Base-by-base conservation (phyloP, 1,139 yeast species). In the Debaryomyces subglobosus region DNA sequence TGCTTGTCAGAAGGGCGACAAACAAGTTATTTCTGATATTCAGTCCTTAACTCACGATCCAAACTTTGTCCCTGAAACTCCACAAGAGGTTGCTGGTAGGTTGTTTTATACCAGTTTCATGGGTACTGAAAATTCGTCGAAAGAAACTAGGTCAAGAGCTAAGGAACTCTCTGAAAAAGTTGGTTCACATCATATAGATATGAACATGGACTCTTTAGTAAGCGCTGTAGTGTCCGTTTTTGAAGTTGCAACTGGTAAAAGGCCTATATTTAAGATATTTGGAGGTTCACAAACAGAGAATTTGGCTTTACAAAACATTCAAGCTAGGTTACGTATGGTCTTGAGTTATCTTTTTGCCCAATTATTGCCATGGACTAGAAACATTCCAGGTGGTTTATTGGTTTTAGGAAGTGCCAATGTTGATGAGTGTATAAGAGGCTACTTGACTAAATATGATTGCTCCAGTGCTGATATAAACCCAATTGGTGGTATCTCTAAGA, bases 391-490 rank as follows among this genome's bases (percentile, higher is more conserved):
- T 4, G 97, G 98, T 0, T 70, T 94, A 45, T 74, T 94, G 39
- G 99, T 94, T 7, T 75, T 94, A 48, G 99, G 99, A 1, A 86
- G 96, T 63, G 97, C 99, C 6, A 94, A 94, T 64, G 99, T 94
- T n/a, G 99, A 94, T 66, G 99, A 94, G 65, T 90, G 96, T 59
- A 72, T 94, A 53, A 78, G 99, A 54, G 99, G 99, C 0, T 94
- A 94, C 62, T 77, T 95, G 62, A 94, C 99, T 12, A 94, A 94
- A 65, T 94, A 94, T 66, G 99, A 94, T 67, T 91, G 97, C 65
- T 91, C 97, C 12, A 86, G 96, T 35, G 99, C 99, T 1, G 99
- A 94, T 69, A 81, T 94, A 51, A 94, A 94, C 63, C 99, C 99
- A 13, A 94, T 94, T 59, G 99, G 99, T 13, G 97, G 98, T 24